These are phyloP conservation scores for Phytophthora citricola DNA, from an alignment of 352 stramenopile genomes.

Conservation along the genomic window DNA sequence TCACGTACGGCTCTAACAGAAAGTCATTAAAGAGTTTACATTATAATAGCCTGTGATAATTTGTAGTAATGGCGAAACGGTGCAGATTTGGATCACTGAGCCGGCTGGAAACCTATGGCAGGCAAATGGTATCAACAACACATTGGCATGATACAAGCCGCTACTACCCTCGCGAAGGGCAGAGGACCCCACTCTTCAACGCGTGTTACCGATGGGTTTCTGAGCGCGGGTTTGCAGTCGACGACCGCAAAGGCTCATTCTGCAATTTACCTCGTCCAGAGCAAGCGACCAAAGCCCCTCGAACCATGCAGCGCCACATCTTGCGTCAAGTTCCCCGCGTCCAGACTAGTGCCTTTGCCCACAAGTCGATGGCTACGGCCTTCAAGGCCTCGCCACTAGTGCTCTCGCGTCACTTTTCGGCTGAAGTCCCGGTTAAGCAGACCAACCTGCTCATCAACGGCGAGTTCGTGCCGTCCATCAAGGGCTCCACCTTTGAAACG, in stretches of 20 bases:
- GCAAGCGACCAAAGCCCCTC: neutral
- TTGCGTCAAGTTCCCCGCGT: constrained; percentile 40
- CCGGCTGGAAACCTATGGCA: constrained; percentile 3
- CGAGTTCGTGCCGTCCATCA: constrained; percentile 74
- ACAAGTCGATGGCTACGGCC: constrained; percentile 8
- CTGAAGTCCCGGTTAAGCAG: constrained; percentile 50
- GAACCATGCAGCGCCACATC: constrained; percentile 48
- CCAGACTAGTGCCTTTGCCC: constrained; percentile 12
- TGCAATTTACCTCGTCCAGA: constrained; percentile 9
- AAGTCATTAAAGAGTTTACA: too few relatives aligned
- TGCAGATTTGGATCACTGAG: neutral
- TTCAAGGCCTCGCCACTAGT: constrained; percentile 28
- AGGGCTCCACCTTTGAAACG: constrained; percentile 70
- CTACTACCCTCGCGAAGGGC: neutral
- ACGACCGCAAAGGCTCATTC: constrained; percentile 8
- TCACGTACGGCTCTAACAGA: too few relatives aligned
- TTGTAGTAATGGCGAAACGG: neutral
- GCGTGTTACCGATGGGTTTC: neutral
- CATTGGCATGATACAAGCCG: constrained; percentile 2
- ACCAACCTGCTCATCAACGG: constrained; percentile 87
- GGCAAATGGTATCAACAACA: constrained; percentile 7
- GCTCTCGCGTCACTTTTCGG: constrained; percentile 43
- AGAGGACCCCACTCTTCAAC: neutral
- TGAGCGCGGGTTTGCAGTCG: neutral
- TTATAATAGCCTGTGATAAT: neutral